A percentile compares a stretch with the other conserved stretches of the same genome.
phyloP scores from a whole-genome alignment of 768 basidiomycete species.

The Brasilioporus rufonigricans region DNA sequence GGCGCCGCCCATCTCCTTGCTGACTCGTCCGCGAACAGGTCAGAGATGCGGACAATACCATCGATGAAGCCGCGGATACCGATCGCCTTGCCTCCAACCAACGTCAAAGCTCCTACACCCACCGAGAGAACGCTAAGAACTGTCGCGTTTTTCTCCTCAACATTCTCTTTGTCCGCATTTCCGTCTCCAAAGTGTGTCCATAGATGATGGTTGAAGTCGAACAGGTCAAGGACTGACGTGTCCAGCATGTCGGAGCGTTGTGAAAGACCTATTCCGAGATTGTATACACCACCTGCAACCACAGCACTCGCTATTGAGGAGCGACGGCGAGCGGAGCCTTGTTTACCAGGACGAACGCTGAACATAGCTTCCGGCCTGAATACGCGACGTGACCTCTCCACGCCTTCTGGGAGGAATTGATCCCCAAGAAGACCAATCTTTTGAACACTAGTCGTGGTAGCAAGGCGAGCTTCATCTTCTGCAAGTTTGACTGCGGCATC shows the following conservation, averaged over 20 bases:
- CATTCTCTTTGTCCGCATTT: conserved; percentile 24
- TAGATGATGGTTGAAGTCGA: conserved; percentile 83
- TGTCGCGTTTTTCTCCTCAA: conserved; percentile 46
- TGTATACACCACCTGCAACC: conserved; percentile 74
- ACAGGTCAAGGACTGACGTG: conserved; percentile 78
- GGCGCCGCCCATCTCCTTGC: conserved; percentile 88
- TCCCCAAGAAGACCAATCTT: conserved; percentile 70
- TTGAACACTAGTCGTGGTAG: conserved; percentile 64
- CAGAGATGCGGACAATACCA: conserved; percentile 67
- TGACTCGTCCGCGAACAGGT: conserved; percentile 77
- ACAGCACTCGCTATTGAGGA: conserved; percentile 44
- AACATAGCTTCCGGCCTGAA: conserved; percentile 99
- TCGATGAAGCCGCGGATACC: conserved; percentile 78
- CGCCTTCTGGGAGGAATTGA: conserved; percentile 72
- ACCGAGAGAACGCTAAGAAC: conserved; percentile 73
- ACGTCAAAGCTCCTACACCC: conserved; percentile 82
- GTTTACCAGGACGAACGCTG: conserved; percentile 46
- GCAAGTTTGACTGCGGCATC: conserved; percentile 77
- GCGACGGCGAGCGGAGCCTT: conserved; percentile 38
- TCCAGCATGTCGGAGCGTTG: conserved; percentile 76
- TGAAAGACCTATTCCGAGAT: conserved; percentile 81
- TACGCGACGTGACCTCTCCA: conserved; percentile 76
- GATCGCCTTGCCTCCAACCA: conserved; percentile 82
- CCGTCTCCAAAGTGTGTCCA: conserved; percentile 64
- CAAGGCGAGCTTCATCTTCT: conserved; percentile 77